Base-by-base conservation (phyloP, 768 basidiomycete genomes). In the Macrolepiota dolichaula region DNA sequence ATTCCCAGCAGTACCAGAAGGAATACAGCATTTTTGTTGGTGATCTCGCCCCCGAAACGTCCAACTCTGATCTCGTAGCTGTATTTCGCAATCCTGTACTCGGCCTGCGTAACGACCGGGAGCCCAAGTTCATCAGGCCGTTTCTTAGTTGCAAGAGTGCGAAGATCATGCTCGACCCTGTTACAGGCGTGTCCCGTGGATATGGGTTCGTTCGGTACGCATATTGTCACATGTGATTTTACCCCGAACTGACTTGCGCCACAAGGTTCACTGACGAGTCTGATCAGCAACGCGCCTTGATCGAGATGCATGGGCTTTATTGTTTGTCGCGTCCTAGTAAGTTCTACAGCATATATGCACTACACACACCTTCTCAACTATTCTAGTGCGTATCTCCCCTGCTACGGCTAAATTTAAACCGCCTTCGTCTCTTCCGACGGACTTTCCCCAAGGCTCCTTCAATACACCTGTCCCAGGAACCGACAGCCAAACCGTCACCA, bases 21-120 rank as follows among this genome's bases (percentile, higher is more conserved):
- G 95, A 96, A 74, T 96, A 90, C 71, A 93, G 91, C 73, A 93
- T 97, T 57, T 97, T 97, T 68, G 94, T 96, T 2, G 94, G 94
- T 47, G 94, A 97, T 73, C 82, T 97, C 47, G 93, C 93, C 2
- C 90, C 94, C 10, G 94, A 95, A 74, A 92, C 92, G 5, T 93
- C 92, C 66, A 95, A 96, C 74, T 91, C 91, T n/a, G 94, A 97
- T 72, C 78, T 96, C n/a, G 92, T 96, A 53, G 91, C 91, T 25
- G 89, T 95, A 66, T 93, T 94, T 75, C 88, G 92, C 68, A 93
- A 95, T 72, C 93, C 93, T 0, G 89, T 93, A 2, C 82, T 93
- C 13, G 92, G 92, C 46, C 81, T 94, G 56, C 83, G 92, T 61
- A 90, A 89, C 69, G 92, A 94, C 70, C 82, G 92, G 60, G 91